A percentile compares a stretch with the other conserved stretches of the same genome.
Evolutionary conservation across 768 basidiomycete species (phyloP).

Genomic region (Russula sp.): DNA sequence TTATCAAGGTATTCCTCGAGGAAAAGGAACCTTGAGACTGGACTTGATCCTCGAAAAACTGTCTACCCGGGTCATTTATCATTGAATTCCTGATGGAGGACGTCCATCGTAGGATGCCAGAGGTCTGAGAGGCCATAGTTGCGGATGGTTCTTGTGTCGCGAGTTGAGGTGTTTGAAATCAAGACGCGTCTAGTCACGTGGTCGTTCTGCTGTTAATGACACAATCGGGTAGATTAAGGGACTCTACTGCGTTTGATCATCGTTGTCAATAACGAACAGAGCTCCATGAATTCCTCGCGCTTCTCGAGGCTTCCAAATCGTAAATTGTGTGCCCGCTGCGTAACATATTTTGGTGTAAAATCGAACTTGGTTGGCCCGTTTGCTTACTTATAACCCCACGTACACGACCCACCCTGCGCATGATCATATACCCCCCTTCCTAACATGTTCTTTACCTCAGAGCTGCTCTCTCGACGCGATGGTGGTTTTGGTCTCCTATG

Average conservation of each 20-base stretch:
- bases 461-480: constrained; percentile 75
- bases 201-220: neutral
- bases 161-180: neutral
- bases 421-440: neutral
- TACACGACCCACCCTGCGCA: neutral
- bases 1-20: constrained; percentile 73
- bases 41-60: constrained; percentile 68
- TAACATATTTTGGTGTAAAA: neutral
- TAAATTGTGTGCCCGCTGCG: neutral
- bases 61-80: constrained; percentile 67
- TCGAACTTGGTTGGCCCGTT: neutral
- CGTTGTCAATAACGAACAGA: neutral
- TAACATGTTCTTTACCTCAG: constrained; percentile 83
- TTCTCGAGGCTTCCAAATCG: neutral
- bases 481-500: constrained; percentile 89
- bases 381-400: constrained; percentile 5
- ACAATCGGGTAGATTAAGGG: neutral
- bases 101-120: constrained; percentile 68
- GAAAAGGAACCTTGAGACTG: constrained; percentile 72
- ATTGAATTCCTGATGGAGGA: constrained; percentile 63
- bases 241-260: neutral
- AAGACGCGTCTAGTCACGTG: constrained; percentile 22
- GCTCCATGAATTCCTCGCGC: neutral
- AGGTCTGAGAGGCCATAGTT: constrained; percentile 23
- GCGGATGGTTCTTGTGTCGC: neutral